phyloP scores from a whole-genome alignment of 116 monocot genomes.

The Posidonia oceanica region DNA sequence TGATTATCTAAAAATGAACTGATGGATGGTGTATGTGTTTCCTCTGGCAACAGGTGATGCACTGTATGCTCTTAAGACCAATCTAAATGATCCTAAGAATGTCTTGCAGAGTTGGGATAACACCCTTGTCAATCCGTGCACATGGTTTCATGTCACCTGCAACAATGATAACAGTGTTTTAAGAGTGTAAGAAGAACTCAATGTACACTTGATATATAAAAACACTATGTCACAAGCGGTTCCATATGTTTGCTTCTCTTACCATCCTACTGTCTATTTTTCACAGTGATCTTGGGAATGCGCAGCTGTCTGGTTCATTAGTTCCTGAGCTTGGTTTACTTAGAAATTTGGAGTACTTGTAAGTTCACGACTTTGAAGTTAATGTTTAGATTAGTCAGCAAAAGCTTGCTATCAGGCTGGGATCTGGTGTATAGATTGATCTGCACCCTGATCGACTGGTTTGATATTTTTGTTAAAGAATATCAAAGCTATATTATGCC shows the following conservation, averaged over 20 bases:
- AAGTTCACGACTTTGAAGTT: conserved; percentile 16
- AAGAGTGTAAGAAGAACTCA: conserved; percentile 54
- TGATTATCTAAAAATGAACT: no score
- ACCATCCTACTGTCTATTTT: not conserved
- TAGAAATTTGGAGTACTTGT: conserved; percentile 72
- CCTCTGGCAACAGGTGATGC: conserved; percentile 47
- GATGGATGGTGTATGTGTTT: not conserved
- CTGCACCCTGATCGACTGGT: not conserved
- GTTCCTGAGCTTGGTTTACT: conserved; percentile 67
- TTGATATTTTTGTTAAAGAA: no score
- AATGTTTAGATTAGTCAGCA: not conserved
- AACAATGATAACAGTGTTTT: conserved; percentile 50
- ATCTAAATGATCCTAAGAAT: conserved; percentile 46
- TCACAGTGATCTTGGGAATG: conserved; percentile 85
- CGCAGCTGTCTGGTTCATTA: conserved; percentile 58
- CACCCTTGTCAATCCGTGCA: conserved; percentile 61
- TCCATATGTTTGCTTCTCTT: not conserved
- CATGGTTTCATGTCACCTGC: conserved; percentile 72
- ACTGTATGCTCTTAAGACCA: conserved; percentile 29
- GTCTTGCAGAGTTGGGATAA: conserved; percentile 63
- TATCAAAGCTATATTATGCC: no score
- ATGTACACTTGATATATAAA: no score
- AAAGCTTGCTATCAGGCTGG: no score
- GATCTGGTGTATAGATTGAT: not conserved
- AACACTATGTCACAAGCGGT: no score